These are phyloP conservation scores for Pichia heedii DNA, from an alignment of 805 yeast genomes.

Conservation along the genomic window DNA sequence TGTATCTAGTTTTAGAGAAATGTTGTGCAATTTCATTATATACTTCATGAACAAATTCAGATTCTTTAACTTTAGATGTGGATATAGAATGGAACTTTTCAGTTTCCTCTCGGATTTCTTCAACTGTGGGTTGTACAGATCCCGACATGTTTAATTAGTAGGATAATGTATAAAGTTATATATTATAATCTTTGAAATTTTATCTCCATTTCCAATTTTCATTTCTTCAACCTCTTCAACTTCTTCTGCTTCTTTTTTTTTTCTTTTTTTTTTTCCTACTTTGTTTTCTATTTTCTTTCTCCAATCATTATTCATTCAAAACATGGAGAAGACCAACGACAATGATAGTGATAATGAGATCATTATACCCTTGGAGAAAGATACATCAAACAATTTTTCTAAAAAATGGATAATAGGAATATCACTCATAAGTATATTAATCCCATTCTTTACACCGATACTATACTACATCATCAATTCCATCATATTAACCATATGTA, in stretches of 20 bases:
- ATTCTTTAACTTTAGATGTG: slow-evolving; percentile 55
- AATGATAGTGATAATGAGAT: too few relatives aligned
- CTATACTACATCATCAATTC: too few relatives aligned
- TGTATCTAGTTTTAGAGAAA: slow-evolving; percentile 88
- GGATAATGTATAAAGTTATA: not conserved
- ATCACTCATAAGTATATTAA: not conserved
- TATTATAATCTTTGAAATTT: not conserved
- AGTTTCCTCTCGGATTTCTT: slow-evolving; percentile 23
- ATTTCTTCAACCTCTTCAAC: too few relatives aligned
- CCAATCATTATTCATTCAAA: too few relatives aligned
- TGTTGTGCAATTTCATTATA: slow-evolving; percentile 90
- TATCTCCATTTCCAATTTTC: too few relatives aligned
- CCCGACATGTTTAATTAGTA: slow-evolving; percentile 18
- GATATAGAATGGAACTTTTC: slow-evolving; percentile 19
- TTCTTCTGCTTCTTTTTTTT: too few relatives aligned
- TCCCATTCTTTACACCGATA: not conserved
- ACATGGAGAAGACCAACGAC: too few relatives aligned
- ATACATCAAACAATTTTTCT: not conserved
- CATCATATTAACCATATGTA: not conserved
- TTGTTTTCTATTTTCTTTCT: too few relatives aligned
- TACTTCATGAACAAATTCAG: slow-evolving; percentile 78
- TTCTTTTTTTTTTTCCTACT: too few relatives aligned
- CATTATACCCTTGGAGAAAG: too few relatives aligned
- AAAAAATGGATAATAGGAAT: not conserved
- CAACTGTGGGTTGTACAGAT: slow-evolving; percentile 23